Conservation (phyloP, 163 green algal genomes). For the Volvox carteri region DNA sequence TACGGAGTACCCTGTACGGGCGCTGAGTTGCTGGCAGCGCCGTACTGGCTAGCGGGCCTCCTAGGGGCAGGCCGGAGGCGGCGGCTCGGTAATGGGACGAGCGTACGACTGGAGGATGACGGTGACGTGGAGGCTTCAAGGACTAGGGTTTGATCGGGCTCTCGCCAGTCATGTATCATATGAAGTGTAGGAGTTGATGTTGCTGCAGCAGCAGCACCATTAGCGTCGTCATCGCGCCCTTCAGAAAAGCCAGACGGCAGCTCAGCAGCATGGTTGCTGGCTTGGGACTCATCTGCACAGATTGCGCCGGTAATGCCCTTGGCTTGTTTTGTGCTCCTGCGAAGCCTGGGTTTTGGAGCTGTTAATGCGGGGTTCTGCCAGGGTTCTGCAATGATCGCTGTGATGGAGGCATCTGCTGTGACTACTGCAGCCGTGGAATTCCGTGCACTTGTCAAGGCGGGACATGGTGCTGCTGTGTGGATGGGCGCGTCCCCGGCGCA, state of each 20-base stretch:
- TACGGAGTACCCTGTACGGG: too few relatives aligned
- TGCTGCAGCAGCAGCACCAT: too few relatives aligned
- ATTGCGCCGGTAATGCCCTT: too few relatives aligned
- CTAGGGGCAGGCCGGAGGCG: neutral
- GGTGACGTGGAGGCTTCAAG: conserved; percentile 7
- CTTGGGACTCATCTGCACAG: too few relatives aligned
- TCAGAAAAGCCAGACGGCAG: too few relatives aligned
- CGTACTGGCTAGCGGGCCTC: neutral
- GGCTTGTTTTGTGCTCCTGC: neutral
- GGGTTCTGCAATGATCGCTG: neutral
- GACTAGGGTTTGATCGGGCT: conserved; percentile 2
- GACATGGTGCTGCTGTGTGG: neutral
- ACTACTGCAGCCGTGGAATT: neutral
- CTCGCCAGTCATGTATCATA: conserved; percentile 9
- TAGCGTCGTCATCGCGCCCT: too few relatives aligned
- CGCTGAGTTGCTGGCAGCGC: too few relatives aligned
- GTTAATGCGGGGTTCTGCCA: too few relatives aligned
- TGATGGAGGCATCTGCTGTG: neutral
- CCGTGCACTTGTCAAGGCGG: neutral
- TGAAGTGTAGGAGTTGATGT: too few relatives aligned
- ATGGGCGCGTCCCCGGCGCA: neutral
- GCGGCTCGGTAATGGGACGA: neutral
- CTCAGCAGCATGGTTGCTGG: too few relatives aligned
- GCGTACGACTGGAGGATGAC: neutral
- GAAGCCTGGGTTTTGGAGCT: neutral